Conservation (phyloP, 352 stramenopile genomes). For the Paralagenidium karlingii region DNA sequence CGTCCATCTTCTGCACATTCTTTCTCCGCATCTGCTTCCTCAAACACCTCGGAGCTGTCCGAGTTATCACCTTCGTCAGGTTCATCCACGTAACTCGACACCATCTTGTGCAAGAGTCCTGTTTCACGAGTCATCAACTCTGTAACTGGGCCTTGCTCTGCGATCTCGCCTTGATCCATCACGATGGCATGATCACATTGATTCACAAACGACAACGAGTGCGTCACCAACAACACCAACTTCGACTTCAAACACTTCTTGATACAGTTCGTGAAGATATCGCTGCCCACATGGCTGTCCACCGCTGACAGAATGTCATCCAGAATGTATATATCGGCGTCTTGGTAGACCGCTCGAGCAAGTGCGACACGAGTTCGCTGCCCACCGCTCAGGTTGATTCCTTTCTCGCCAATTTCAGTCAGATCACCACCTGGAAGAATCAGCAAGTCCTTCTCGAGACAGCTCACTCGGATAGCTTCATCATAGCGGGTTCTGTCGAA, state of each 20-base stretch:
- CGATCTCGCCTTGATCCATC: conserved; percentile 33
- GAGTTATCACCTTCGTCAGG: conserved; percentile 47
- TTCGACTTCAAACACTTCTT: conserved; percentile 7
- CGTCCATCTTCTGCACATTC: conserved; percentile 18
- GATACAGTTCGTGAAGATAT: conserved; percentile 20
- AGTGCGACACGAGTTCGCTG: conserved; percentile 64
- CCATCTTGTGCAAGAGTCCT: conserved; percentile 31
- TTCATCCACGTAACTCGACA: conserved; percentile 39
- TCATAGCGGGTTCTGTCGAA: conserved; percentile 34
- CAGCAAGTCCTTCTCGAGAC: conserved; percentile 25
- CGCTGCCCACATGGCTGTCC: conserved; percentile 30
- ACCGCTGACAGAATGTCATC: conserved; percentile 57
- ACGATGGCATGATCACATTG: conserved; percentile 51
- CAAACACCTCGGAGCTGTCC: too few relatives aligned
- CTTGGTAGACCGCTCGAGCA: conserved; percentile 40
- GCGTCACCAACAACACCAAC: conserved; percentile 11
- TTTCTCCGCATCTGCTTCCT: conserved; percentile 9
- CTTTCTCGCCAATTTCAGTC: conserved; percentile 56
- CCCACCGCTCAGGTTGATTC: conserved; percentile 77
- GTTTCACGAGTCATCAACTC: conserved; percentile 21
- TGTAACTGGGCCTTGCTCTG: conserved; percentile 42
- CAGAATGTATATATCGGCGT: conserved; percentile 39
- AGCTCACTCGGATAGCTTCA: conserved; percentile 2
- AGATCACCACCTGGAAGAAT: conserved; percentile 46
- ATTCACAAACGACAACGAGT: conserved; percentile 29